These are phyloP conservation scores for Artemisia tridentata DNA, from an alignment of 129 eudicot species.

Conservation along the genomic window DNA sequence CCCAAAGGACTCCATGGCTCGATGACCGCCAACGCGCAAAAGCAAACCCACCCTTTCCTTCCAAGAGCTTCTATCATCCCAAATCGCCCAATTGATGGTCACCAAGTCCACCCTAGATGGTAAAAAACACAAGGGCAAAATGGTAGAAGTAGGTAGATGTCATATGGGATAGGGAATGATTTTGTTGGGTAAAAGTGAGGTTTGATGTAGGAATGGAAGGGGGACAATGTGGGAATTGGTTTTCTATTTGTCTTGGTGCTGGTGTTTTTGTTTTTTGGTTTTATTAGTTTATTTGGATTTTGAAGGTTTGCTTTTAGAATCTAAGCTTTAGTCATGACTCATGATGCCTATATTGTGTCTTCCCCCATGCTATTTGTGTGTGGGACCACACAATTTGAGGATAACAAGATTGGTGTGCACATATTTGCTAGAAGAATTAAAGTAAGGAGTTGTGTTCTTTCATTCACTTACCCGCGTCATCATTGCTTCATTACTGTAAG, in stretches of 20 bases:
- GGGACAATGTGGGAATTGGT: conserved; percentile 33
- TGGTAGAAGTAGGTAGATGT: conserved; percentile 18
- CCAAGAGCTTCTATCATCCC: conserved; percentile 55
- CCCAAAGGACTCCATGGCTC: conserved; percentile 29
- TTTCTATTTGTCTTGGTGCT: conserved; percentile 30
- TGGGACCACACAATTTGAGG: conserved; percentile 48
- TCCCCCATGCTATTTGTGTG: conserved; percentile 42
- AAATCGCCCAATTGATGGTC: conserved; percentile 38
- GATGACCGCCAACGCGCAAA: conserved; percentile 30
- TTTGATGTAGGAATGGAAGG: conserved; percentile 47
- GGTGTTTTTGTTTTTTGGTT: conserved; percentile 11
- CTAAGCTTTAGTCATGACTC: conserved; percentile 35
- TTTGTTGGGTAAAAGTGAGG: conserved; percentile 39
- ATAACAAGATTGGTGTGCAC: conserved; percentile 35
- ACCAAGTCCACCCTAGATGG: conserved; percentile 35
- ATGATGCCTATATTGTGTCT: conserved; percentile 39
- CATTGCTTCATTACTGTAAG: conserved; percentile 1
- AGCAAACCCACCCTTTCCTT: conserved; percentile 38
- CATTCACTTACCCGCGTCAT: conserved; percentile 23
- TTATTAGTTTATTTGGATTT: conserved; percentile 29
- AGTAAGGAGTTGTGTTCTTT: conserved; percentile 22
- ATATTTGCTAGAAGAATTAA: conserved; percentile 32
- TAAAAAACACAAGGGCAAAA: conserved; percentile 24
- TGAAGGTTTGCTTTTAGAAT: conserved; percentile 41
- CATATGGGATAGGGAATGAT: conserved; percentile 36